Percentiles rank a stretch among this genome's conserved stretches.
phyloP scores from a whole-genome alignment of 371 early-diverging fungal genomes.

The Mortierella sp. region DNA sequence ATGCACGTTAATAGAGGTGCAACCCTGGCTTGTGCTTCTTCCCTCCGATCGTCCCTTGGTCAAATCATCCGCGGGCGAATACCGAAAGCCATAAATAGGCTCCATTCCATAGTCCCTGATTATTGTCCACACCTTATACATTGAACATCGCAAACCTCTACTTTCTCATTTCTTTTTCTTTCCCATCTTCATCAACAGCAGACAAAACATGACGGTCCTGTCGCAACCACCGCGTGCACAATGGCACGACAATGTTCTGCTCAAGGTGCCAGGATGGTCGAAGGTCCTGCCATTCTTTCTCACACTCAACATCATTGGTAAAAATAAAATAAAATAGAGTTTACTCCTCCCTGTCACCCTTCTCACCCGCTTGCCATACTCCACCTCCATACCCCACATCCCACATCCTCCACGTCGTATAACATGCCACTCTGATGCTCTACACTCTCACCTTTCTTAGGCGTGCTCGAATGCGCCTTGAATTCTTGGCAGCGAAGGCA shows the following conservation, averaged over 20 bases:
- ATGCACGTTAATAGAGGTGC: too few species aligned
- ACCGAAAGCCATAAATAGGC: too few species aligned
- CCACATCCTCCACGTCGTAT: background rate
- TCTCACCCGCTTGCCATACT: background rate
- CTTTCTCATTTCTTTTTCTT: too few species aligned
- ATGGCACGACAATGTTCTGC: constrained; percentile 13
- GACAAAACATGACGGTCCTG: background rate
- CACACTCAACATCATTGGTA: constrained; percentile 1
- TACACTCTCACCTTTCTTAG: background rate
- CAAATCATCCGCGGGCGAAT: too few species aligned
- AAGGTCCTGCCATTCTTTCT: constrained; percentile 1
- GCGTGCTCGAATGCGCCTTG: background rate
- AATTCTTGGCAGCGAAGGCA: constrained; percentile 11
- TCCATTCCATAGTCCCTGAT: too few species aligned
- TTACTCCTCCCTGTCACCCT: background rate
- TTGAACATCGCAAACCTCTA: too few species aligned
- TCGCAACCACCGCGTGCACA: constrained; percentile 13
- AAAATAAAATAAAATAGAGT: background rate
- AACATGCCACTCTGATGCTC: too few species aligned
- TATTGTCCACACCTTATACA: too few species aligned
- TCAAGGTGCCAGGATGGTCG: background rate
- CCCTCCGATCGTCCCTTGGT: too few species aligned
- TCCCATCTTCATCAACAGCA: too few species aligned
- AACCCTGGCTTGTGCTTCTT: too few species aligned
- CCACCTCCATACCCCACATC: too few species aligned